A percentile compares a stretch with the other conserved stretches of the same genome.
phyloP scores from a whole-genome alignment of 176 grass and related monocot species.

The Oryza brachyantha region DNA sequence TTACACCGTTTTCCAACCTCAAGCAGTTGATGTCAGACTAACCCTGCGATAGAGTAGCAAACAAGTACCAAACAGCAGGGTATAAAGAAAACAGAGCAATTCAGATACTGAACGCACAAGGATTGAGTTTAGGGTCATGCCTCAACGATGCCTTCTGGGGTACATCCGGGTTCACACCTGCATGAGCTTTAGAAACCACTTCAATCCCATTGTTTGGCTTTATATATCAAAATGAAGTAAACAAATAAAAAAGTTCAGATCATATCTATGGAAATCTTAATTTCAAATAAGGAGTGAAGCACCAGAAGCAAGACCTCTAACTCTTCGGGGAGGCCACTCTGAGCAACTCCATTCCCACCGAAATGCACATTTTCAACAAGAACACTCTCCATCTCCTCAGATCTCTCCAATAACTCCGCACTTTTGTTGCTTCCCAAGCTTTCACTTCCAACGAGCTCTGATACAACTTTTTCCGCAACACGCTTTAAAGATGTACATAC shows the following conservation, averaged over 20 bases:
- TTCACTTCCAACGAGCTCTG: slow-evolving; percentile 44
- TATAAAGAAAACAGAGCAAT: slow-evolving; percentile 77
- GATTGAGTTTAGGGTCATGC: slow-evolving; percentile 56
- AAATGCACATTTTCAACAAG: slow-evolving; percentile 39
- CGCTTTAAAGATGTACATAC: slow-evolving; percentile 38
- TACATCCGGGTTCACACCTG: slow-evolving; percentile 60
- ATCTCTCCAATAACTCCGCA: slow-evolving; percentile 47
- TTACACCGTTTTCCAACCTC: slow-evolving; percentile 33
- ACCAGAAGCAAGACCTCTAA: slow-evolving; percentile 66
- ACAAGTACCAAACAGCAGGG: slow-evolving; percentile 56
- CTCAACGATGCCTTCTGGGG: slow-evolving; percentile 41
- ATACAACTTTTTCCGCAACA: slow-evolving; percentile 41
- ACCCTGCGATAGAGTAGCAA: slow-evolving; percentile 55
- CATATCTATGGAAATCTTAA: not conserved
- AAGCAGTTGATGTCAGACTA: slow-evolving; percentile 61
- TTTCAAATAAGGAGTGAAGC: not conserved
- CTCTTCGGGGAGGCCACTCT: slow-evolving; percentile 51
- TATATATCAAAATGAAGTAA: slow-evolving; percentile 32
- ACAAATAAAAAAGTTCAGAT: slow-evolving; percentile 38
- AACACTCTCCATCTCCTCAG: slow-evolving; percentile 17
- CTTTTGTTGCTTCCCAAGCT: slow-evolving; percentile 33
- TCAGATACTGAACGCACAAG: slow-evolving; percentile 10
- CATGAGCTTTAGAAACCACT: slow-evolving; percentile 56
- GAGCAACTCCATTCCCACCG: slow-evolving; percentile 25
- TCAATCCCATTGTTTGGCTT: slow-evolving; percentile 52